Evolutionary conservation across 768 basidiomycete genomes (phyloP), one percentile per base, ranked within the genome.

Genomic region (Boletus patriciae): DNA sequence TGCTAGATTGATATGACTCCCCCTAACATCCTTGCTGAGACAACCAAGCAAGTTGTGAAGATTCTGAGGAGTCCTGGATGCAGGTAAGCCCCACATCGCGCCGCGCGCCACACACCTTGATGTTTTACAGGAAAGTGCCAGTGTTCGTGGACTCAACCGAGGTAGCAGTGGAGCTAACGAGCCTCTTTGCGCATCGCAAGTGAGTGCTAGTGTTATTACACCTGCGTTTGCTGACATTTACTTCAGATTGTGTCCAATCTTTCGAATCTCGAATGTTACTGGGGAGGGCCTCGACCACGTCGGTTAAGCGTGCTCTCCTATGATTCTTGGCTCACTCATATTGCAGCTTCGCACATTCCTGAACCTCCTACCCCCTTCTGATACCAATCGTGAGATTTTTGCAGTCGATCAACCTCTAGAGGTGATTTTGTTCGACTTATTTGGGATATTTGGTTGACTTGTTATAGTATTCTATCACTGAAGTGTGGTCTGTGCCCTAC

Each of bases 1-100:
- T 25, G 6, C 19, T 31, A 65, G 93, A 90, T 97, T 65, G 97
- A 98, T 70, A 98, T 97, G 96, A 98, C 96, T 0, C 97, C 97
- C 6, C 80, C 88, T 12, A 92, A 96, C 60, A 87, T 95, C 33
- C 81, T 94, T 46, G 85, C 84, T n/a, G 90, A 96, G 71, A 98
- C 95, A 0, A 79, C 90, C 43, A 92, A 90, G 66, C 95, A 98
- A 75, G 88, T 98, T 0, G 82, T 85, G 10, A 99, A 97, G 77
- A 93, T 98, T 40, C 74, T 98, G 56, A 87, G 83, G 69, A 92
- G 90, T 62, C 97, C 95, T 10, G 96, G 96, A 11, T 98, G 95
- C 77, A 79, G 92, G 92, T 88, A 49, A 53, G 78, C 73, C 25
- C 33, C 25, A 10, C 18, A 48, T 21, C 49, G 33, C 38, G 6